Percentiles rank a stretch among this genome's conserved stretches.
Conservation (phyloP, 495 filamentous ascomycete genomes). For the Penicillium daleae region DNA sequence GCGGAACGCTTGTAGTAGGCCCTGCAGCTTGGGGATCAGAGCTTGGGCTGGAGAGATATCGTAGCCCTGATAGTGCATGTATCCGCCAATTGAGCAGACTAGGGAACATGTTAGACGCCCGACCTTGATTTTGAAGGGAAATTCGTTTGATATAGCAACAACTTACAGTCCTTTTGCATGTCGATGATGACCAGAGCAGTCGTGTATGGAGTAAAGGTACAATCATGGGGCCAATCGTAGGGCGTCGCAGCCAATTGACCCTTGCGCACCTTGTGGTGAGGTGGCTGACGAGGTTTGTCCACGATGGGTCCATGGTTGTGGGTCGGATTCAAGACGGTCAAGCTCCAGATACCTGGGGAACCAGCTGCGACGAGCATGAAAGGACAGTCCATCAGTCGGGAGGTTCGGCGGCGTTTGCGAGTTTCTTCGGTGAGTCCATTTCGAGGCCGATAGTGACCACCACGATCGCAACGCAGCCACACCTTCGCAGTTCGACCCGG, state of each 20-base stretch:
- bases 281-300: slow-evolving; percentile 45
- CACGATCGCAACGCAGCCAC: slow-evolving; percentile 55
- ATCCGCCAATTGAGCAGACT: slow-evolving; percentile 64
- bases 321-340: slow-evolving; percentile 48
- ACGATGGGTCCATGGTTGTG: slow-evolving; percentile 52
- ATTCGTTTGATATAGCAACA: not conserved
- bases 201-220: slow-evolving; percentile 56
- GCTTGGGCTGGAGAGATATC: slow-evolving; percentile 54
- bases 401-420: slow-evolving; percentile 50
- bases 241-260: slow-evolving; percentile 54
- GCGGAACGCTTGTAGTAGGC: slow-evolving; percentile 61
- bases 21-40: slow-evolving; percentile 58
- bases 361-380: slow-evolving; percentile 53
- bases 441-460: slow-evolving; percentile 53
- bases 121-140: not conserved
- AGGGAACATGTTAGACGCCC: slow-evolving; percentile 10
- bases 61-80: slow-evolving; percentile 63
- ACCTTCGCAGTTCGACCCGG: slow-evolving; percentile 52
- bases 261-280: slow-evolving; percentile 51
- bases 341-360: slow-evolving; percentile 49
- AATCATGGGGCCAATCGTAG: slow-evolving; percentile 68
- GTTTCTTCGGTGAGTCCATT: slow-evolving; percentile 56
- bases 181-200: slow-evolving; percentile 72
- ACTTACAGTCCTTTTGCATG: slow-evolving; percentile 72
- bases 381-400: slow-evolving; percentile 52